Conservation (phyloP, 2,329 filamentous ascomycete genomes). For the Calonectria hongkongensis region DNA sequence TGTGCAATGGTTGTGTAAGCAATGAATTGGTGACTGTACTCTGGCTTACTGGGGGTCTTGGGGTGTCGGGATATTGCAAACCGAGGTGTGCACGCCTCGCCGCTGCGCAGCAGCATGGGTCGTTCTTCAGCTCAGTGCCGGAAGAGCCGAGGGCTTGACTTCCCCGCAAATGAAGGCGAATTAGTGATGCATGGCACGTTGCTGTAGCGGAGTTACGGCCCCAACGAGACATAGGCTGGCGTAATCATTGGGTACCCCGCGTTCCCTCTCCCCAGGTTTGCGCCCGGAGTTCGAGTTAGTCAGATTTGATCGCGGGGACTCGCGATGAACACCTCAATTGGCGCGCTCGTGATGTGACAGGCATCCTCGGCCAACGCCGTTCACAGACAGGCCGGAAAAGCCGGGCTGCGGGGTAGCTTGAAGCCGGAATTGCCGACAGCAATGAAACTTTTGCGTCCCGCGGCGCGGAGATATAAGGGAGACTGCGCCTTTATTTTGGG, state of each 20-base stretch:
- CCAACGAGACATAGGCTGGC: background rate
- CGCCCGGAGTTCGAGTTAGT: conserved; percentile 7
- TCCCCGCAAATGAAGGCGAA: conserved; percentile 17
- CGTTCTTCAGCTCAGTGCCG: background rate
- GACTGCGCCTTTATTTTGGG: background rate
- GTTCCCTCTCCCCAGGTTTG: conserved; percentile 25
- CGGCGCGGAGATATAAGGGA: conserved; percentile 13
- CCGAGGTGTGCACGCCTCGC: conserved; percentile 19
- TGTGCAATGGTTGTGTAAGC: conserved; percentile 1
- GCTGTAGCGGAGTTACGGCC: conserved; percentile 9
- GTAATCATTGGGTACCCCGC: conserved; percentile 31
- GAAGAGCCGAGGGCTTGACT: conserved; percentile 14
- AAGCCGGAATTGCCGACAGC: background rate
- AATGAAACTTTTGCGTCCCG: background rate
- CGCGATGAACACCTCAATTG: conserved; percentile 2
- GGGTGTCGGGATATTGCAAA: conserved; percentile 2
- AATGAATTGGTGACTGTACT: background rate
- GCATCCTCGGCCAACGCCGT: conserved; percentile 4
- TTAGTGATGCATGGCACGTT: background rate
- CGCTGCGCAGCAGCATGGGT: conserved; percentile 2
- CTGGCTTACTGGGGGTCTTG: background rate
- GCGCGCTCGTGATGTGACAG: conserved; percentile 9
- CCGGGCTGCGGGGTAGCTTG: conserved; percentile 33
- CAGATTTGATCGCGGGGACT: conserved; percentile 16
- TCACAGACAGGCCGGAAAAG: conserved; percentile 14